Conservation (phyloP, 305 asterid species). For the Fraxinus nigra region DNA sequence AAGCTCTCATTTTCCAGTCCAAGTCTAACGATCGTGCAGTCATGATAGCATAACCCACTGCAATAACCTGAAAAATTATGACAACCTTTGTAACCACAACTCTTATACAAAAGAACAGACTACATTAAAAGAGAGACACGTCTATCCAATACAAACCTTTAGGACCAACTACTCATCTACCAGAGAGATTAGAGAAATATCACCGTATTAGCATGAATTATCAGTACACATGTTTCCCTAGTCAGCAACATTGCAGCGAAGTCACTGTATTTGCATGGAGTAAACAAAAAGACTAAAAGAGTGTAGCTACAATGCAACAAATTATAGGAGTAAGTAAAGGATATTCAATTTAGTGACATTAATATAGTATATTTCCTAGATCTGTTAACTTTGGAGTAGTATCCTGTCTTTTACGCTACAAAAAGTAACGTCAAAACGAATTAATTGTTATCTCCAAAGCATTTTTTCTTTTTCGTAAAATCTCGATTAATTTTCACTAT, state of each 20-base stretch:
- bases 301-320: neutral
- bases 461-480: neutral
- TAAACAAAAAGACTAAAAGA: neutral
- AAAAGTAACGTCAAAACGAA: neutral
- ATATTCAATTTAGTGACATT: neutral
- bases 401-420: neutral
- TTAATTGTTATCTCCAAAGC: neutral
- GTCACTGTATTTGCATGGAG: neutral
- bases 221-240: neutral
- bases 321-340: neutral
- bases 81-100: constrained; percentile 13
- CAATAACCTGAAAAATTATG: constrained; percentile 51
- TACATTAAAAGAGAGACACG: neutral
- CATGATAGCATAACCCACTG: constrained; percentile 81
- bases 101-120: neutral
- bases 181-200: neutral
- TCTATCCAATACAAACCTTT: neutral
- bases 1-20: constrained; percentile 88
- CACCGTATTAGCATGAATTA: neutral
- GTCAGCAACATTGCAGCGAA: neutral
- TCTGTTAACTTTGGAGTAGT: neutral
- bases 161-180: neutral
- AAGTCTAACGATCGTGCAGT: constrained; percentile 76
- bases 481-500: neutral
- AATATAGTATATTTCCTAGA: neutral